Evolutionary conservation across 441 rosid species (phyloP).

Genomic region (Kokia cookei): DNA sequence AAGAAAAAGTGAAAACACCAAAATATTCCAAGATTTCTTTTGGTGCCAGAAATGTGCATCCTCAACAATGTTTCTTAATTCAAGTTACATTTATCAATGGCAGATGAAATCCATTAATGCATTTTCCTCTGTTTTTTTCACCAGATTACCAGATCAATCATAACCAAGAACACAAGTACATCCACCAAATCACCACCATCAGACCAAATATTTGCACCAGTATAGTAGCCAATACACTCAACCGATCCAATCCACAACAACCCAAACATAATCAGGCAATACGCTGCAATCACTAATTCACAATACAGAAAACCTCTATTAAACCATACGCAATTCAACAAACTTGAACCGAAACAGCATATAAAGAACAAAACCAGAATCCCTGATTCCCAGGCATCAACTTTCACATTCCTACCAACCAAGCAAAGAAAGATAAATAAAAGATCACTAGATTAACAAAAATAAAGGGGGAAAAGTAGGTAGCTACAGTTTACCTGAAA

Average conservation of each 20-base stretch:
- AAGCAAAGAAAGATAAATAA: not conserved
- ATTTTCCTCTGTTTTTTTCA: not conserved
- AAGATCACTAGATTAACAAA: not conserved
- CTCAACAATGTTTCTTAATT: not conserved
- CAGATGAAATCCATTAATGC: not conserved
- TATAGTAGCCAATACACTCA: not conserved
- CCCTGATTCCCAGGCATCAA: not conserved
- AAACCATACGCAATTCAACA: not conserved
- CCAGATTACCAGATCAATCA: not conserved
- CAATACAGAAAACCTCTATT: not conserved
- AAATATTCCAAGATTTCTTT: no score
- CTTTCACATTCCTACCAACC: slow-evolving; percentile 8
- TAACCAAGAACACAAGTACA: not conserved
- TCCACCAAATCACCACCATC: not conserved
- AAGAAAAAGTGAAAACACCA: no score
- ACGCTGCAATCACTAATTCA: not conserved
- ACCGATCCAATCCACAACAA: not conserved
- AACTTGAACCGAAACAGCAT: not conserved
- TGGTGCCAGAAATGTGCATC: not conserved
- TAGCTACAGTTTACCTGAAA: slow-evolving; percentile 43
- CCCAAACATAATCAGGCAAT: slow-evolving; percentile 1
- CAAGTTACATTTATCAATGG: not conserved
- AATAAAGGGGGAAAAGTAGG: not conserved
- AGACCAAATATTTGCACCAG: not conserved
- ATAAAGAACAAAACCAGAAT: not conserved